Evolutionary conservation across 352 stramenopile genomes (phyloP).

Genomic region (Pythium myriotylum): DNA sequence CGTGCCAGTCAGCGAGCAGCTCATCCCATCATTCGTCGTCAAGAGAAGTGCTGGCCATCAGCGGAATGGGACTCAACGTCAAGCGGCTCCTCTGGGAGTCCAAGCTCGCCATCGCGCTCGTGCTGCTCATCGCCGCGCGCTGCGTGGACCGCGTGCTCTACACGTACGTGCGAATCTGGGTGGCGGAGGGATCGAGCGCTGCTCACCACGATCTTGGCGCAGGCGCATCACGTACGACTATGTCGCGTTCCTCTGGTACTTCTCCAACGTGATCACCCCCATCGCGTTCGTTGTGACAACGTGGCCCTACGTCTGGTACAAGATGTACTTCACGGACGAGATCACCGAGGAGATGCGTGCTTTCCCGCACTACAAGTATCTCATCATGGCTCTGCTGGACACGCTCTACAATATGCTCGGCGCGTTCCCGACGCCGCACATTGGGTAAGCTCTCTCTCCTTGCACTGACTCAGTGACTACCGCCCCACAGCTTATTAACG

Average conservation of each 20-base stretch:
- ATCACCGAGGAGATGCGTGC: constrained; percentile 82
- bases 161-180: constrained; percentile 51
- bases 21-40: constrained; percentile 3
- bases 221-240: constrained; percentile 89
- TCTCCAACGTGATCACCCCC: constrained; percentile 81
- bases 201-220: constrained; percentile 8
- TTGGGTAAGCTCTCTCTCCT: constrained; percentile 50
- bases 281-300: constrained; percentile 76
- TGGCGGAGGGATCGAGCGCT: no score
- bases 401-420: constrained; percentile 82
- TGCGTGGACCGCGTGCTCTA: constrained; percentile 87
- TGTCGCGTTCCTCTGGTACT: constrained; percentile 88
- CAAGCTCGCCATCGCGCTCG: constrained; percentile 79
- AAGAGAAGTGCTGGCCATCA: no score
- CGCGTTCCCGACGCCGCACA: constrained; percentile 84
- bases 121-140: constrained; percentile 74
- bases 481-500: no score
- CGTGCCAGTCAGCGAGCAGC: neutral
- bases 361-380: constrained; percentile 88
- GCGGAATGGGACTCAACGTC: constrained; percentile 39
- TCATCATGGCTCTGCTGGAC: constrained; percentile 86
- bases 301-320: constrained; percentile 83
- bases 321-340: constrained; percentile 84
- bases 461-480: no score
- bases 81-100: constrained; percentile 83